Evolutionary conservation across 2,329 filamentous ascomycete genomes (phyloP).

Genomic region (Colletotrichum tamarilloi): DNA sequence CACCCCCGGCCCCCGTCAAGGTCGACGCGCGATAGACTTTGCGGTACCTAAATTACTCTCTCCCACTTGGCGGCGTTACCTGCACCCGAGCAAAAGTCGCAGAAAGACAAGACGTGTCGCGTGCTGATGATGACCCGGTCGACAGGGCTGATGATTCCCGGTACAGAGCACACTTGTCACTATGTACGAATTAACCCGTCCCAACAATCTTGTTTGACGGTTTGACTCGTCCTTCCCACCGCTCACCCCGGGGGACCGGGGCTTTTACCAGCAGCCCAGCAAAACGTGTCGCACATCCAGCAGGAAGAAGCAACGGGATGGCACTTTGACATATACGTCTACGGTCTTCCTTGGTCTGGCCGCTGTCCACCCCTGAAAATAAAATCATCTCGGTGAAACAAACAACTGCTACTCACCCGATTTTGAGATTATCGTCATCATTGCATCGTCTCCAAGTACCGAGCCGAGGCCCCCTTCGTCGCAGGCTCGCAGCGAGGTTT

Average conservation of each 20-base stretch:
- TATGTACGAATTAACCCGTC: neutral
- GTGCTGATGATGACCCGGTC: conserved; percentile 2
- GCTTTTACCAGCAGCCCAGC: neutral
- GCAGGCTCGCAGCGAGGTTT: neutral
- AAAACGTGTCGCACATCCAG: neutral
- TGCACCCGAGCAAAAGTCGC: conserved; percentile 1
- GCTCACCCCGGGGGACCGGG: neutral
- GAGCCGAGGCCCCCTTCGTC: neutral
- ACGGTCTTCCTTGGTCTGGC: neutral
- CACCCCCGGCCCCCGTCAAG: conserved; percentile 14
- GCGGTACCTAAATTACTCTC: neutral
- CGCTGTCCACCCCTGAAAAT: neutral
- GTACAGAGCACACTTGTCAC: neutral
- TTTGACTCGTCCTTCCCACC: neutral
- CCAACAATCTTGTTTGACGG: conserved; percentile 16
- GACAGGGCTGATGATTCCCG: conserved; percentile 19
- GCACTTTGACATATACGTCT: neutral
- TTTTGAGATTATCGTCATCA: conserved; percentile 15
- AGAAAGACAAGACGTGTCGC: conserved; percentile 13
- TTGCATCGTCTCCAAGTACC: neutral
- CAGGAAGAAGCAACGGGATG: conserved; percentile 10
- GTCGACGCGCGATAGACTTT: conserved; percentile 14
- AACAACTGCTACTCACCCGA: conserved; percentile 13
- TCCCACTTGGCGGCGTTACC: neutral
- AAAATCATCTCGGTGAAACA: conserved; percentile 27